Evolutionary conservation across 768 basidiomycete species (phyloP), one percentile per base, ranked within the genome.

Genomic region (Leccinum arenicola): DNA sequence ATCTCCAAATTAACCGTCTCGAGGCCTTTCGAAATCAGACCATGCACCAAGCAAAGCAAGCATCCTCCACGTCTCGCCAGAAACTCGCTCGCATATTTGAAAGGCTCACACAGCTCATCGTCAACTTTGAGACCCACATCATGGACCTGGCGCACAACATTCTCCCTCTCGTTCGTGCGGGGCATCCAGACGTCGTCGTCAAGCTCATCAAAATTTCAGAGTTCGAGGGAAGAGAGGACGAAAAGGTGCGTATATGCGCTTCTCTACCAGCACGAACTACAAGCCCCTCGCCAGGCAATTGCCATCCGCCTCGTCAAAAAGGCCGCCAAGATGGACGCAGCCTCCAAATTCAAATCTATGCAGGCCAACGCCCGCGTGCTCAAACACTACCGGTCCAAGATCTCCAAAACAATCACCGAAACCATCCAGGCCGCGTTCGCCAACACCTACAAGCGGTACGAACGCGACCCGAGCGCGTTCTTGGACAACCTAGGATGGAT

Each of bases 221-320:
- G 70, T 78, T 93, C 25, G 97, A 99, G 72, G 93, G 91, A 4
- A 84, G 81, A 68, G 93, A 93, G 71, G 97, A 98, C 69, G 91
- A 98, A 76, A 98, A 96, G 82, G 95, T 90, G 64, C 49, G 71
- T 17, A 23, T 50, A 11, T 35, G 35, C 12, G 8, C 11, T 3
- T 17, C 31, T 48, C 8, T 17, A 15, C 15, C n/a, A 7, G n/a
- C 2, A 8, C 7, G 27, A 27, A 49, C 19, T 11, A 7, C 3
- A 7, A n/a, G 5, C 48, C n/a, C 36, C 54, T 52, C 11, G 1
- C 31, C 63, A 96, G 95, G 93, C 96, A 7, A 87, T 97, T 33
- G 95, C 92, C 38, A 91, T 98, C 70, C 84, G 90, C 54, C 88
- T 99, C 21, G 90, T 98, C 58, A 96, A 95, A 73, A 96, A 95